Evolutionary conservation across 192 early-diverging fungal genomes (phyloP).

Genomic region (Pilobolus umbonatus): DNA sequence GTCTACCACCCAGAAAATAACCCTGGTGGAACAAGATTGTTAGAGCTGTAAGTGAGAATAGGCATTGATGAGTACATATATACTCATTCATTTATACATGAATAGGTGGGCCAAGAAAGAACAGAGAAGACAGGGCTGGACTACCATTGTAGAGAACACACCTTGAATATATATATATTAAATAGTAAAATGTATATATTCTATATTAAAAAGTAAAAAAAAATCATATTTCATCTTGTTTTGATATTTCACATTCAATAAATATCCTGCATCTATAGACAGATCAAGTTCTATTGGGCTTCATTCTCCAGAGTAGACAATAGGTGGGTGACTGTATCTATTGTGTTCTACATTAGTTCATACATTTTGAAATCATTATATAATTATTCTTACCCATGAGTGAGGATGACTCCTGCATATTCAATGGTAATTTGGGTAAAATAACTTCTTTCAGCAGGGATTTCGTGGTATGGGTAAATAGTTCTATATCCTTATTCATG

Average conservation of each 20-base stretch:
- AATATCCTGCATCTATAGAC: too few relatives aligned
- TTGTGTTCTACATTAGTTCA: too few relatives aligned
- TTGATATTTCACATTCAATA: too few relatives aligned
- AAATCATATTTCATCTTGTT: too few relatives aligned
- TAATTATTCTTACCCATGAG: conserved; percentile 44
- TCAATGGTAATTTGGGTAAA: conserved; percentile 37
- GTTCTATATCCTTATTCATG: too few relatives aligned
- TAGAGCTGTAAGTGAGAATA: conserved; percentile 70
- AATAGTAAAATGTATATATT: too few relatives aligned
- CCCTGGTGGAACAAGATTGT: conserved; percentile 56
- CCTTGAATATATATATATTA: neutral
- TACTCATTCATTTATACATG: neutral
- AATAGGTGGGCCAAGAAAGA: conserved; percentile 36
- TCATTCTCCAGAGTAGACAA: too few relatives aligned
- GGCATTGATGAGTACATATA: neutral
- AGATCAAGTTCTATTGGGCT: too few relatives aligned
- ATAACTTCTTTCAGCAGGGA: conserved; percentile 26
- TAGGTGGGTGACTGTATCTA: too few relatives aligned
- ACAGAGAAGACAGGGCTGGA: conserved; percentile 37
- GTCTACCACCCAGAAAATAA: conserved; percentile 55
- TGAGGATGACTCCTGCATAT: conserved; percentile 38
- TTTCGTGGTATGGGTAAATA: neutral
- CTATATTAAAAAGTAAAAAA: too few relatives aligned
- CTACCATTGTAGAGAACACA: conserved; percentile 3
- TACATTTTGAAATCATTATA: too few relatives aligned